Evolutionary conservation across 2,329 filamentous ascomycete species (phyloP), one percentile per base, ranked within the genome.

Genomic region (Arthrobotrys sphaeroides): DNA sequence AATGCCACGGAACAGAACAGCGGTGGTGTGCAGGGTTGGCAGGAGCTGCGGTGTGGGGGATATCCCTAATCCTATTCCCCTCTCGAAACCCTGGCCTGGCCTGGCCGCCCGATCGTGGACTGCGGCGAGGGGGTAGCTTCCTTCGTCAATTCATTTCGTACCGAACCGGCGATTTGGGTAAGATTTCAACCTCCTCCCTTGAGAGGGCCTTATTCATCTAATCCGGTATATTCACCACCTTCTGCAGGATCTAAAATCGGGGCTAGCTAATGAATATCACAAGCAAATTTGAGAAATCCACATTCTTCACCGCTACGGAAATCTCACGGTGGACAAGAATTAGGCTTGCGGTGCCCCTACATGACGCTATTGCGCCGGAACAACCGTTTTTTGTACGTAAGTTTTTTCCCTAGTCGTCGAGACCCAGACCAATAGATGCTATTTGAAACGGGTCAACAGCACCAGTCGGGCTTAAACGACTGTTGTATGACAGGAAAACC

Each of bases 371-470:
- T 69, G 64, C 72, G 72, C 72, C 72, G 72, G 72, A 69, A 61
- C 7, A 75, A 75, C 72, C 47, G 72, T 75, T 75, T 75, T 69
- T 75, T 42, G 72, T 75, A 75, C 72, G 72, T 75, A 75, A 75
- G 38, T 65, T 59, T 69, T 62, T 62, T 57, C 57, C 64, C 38
- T 47, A 51, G 9, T 68, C 47, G 61, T 67, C 61, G 38, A 22
- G 47, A 45, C 33, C 62, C 55, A 62, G 47, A 59, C 69, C 69
- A 67, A 74, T 69, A 47, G 42, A 62, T 38, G 62, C 57, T 38
- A 13, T 64, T 75, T 68, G 64, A 75, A 75, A 75, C 72, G 57
- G 59, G 55, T 45, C 53, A 62, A 55, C 49, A 64, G 22, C 49
- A 33, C 40, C n/a, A 69, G 16, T 59, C 28, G 38, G 42, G 22